Conservation (phyloP, 768 basidiomycete genomes). For the Piloderma croceum region DNA sequence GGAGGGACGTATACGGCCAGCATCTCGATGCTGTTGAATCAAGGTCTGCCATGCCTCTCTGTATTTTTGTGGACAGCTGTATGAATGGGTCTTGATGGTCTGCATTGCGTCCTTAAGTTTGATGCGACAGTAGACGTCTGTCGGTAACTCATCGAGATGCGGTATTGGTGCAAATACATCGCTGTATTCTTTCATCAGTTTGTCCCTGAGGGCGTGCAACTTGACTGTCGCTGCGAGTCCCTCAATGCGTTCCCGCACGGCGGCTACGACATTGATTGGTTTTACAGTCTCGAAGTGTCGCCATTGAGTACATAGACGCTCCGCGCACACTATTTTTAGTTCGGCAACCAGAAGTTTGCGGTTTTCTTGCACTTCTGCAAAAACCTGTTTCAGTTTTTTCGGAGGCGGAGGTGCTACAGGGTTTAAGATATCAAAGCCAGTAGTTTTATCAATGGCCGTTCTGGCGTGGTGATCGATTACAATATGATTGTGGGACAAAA, state of each 20-base stretch:
- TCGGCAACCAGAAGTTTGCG: too few species aligned
- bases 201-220: neutral
- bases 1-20: constrained; percentile 24
- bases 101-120: constrained; percentile 22
- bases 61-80: constrained; percentile 29
- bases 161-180: constrained; percentile 24
- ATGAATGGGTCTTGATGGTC: constrained; percentile 18
- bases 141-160: constrained; percentile 16
- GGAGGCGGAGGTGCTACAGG: neutral
- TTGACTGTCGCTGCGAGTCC: neutral
- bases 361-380: neutral
- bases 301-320: neutral
- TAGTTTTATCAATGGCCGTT: neutral
- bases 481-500: neutral
- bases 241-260: constrained; percentile 1
- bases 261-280: constrained; percentile 1
- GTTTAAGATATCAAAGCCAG: constrained; percentile 10
- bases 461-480: neutral
- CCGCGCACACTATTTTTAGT: too few species aligned
- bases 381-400: too few species aligned
- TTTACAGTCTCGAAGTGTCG: neutral
- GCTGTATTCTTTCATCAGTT: constrained; percentile 5
- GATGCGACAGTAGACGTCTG: constrained; percentile 19
- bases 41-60: too few species aligned
- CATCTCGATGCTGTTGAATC: constrained; percentile 27